phyloP scores from a whole-genome alignment of 768 basidiomycete species.

The Xerocomus brunneocitrinus region DNA sequence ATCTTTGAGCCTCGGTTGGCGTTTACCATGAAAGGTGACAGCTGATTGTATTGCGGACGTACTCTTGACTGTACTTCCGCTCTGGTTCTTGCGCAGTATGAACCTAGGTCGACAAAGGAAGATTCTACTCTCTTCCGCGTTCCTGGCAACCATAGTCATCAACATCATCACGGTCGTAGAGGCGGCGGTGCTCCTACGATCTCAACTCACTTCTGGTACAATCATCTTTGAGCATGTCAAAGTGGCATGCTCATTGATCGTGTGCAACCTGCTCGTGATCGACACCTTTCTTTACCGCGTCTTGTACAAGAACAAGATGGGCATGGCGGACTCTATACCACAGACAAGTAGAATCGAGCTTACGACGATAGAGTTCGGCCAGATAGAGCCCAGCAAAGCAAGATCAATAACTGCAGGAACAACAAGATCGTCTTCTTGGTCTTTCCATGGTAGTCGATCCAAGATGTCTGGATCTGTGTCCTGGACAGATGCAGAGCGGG shows the following conservation, averaged over 20 bases:
- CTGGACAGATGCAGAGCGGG: not conserved
- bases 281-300: slow-evolving; percentile 17
- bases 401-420: not conserved
- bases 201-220: slow-evolving; percentile 3
- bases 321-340: not conserved
- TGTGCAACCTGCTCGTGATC: slow-evolving; percentile 25
- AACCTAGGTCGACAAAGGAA: slow-evolving; percentile 12
- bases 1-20: not conserved
- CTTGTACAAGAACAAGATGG: not conserved
- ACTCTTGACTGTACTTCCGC: slow-evolving; percentile 18
- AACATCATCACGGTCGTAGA: slow-evolving; percentile 18
- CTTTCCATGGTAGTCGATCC: slow-evolving; percentile 1
- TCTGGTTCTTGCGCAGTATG: slow-evolving; percentile 12
- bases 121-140: slow-evolving; percentile 16
- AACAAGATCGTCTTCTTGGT: slow-evolving; percentile 8
- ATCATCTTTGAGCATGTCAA: slow-evolving; percentile 23
- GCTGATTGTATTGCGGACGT: slow-evolving; percentile 22
- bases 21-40: slow-evolving; percentile 1
- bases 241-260: slow-evolving; percentile 13
- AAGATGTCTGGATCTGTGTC: not conserved
- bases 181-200: slow-evolving; percentile 3
- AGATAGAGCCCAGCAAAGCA: not conserved
- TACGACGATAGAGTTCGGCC: slow-evolving; percentile 11
- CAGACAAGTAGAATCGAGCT: slow-evolving; percentile 2
- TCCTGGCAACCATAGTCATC: slow-evolving; percentile 22